These are phyloP conservation scores for Scorias spongiosa DNA, from an alignment of 2,329 filamentous ascomycete species.

Conservation along the genomic window DNA sequence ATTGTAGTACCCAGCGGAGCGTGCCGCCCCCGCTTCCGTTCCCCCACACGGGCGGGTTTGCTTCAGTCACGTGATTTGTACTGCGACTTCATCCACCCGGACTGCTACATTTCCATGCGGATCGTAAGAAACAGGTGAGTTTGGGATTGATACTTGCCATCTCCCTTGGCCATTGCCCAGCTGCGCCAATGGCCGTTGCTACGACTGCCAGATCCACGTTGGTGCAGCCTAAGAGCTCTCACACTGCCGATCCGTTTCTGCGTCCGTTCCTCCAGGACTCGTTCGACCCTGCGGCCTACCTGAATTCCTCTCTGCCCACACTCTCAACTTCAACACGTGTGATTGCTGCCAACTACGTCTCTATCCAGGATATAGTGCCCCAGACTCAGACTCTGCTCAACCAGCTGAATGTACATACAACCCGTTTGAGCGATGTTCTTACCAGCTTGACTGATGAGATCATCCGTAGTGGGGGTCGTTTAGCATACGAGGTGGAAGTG, in stretches of 20 bases:
- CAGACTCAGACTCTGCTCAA: slow-evolving; percentile 75
- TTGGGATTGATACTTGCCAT: no score
- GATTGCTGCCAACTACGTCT: slow-evolving; percentile 30
- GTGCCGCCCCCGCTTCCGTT: no score
- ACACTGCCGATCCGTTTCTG: slow-evolving; percentile 57
- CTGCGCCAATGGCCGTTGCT: no score
- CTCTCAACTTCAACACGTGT: slow-evolving; percentile 39
- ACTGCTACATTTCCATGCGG: no score
- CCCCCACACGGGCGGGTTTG: no score
- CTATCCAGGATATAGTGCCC: slow-evolving; percentile 61
- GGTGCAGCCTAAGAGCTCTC: slow-evolving; percentile 30
- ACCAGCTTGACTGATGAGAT: slow-evolving; percentile 93
- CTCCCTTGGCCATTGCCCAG: no score
- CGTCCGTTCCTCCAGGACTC: slow-evolving; percentile 57
- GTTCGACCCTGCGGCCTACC: slow-evolving; percentile 74
- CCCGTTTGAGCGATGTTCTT: slow-evolving; percentile 62
- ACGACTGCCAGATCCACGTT: slow-evolving; percentile 1
- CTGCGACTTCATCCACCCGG: no score
- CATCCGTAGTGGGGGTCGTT: slow-evolving; percentile 66
- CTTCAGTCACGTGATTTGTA: no score
- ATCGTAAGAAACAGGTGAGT: no score
- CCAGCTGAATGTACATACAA: slow-evolving; percentile 76
- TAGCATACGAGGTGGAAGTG: slow-evolving; percentile 91
- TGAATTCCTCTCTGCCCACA: slow-evolving; percentile 64
- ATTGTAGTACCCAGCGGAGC: no score